Percentiles rank a stretch among this genome's conserved stretches.
Conservation (phyloP, 768 basidiomycete species). For the Austroboletus festivus region DNA sequence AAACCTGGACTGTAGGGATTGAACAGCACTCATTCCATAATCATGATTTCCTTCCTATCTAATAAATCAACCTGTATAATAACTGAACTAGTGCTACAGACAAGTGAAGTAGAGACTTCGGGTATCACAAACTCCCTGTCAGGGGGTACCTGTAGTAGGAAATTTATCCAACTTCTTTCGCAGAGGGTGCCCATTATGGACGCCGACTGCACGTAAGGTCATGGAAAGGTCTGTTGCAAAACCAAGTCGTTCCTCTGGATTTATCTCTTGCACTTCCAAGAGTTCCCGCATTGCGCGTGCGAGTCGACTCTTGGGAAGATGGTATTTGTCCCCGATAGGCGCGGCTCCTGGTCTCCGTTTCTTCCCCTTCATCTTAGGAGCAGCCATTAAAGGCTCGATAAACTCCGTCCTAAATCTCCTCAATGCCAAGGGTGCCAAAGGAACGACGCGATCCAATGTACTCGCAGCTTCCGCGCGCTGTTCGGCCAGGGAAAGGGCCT, state of each 20-base stretch:
- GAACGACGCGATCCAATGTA: constrained; percentile 60
- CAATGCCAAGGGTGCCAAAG: constrained; percentile 60
- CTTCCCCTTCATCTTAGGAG: constrained; percentile 58
- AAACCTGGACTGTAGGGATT: constrained; percentile 18
- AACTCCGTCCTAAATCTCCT: constrained; percentile 72
- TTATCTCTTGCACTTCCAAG: constrained; percentile 49
- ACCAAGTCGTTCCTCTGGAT: constrained; percentile 43
- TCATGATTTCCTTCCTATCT: not conserved
- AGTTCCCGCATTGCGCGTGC: constrained; percentile 66
- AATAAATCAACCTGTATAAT: constrained; percentile 5
- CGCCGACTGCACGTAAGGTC: constrained; percentile 49
- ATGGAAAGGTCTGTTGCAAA: constrained; percentile 51
- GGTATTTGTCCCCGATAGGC: constrained; percentile 34
- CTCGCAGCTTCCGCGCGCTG: constrained; percentile 75
- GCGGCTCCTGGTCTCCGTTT: constrained; percentile 50
- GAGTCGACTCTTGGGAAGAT: constrained; percentile 59
- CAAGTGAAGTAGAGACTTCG: not conserved
- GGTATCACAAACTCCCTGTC: not conserved
- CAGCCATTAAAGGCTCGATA: constrained; percentile 62
- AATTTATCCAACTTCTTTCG: constrained; percentile 67
- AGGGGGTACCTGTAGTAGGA: constrained; percentile 21
- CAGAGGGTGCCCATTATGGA: constrained; percentile 63
- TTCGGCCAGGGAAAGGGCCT: constrained; percentile 55
- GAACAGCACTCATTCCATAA: constrained; percentile 1
- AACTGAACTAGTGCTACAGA: constrained; percentile 1